phyloP scores from a whole-genome alignment of 2,329 filamentous ascomycete species.

The Blastomyces silverae region DNA sequence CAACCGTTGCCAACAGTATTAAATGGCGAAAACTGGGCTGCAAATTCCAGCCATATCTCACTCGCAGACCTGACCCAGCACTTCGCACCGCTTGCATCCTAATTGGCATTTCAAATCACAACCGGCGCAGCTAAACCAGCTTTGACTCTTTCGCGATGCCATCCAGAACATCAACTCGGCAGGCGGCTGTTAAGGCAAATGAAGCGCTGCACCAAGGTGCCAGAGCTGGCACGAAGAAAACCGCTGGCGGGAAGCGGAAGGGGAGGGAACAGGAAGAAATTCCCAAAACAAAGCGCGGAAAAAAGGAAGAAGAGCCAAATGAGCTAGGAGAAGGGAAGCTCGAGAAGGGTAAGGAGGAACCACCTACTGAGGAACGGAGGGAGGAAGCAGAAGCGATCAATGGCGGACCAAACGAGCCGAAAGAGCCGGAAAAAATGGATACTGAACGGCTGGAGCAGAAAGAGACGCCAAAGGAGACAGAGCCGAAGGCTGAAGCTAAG shows the following conservation, averaged over 20 bases:
- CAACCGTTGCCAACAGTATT: conserved; percentile 4
- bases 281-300: conserved; percentile 36
- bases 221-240: conserved; percentile 27
- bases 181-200: conserved; percentile 41
- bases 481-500: neutral
- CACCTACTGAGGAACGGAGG: conserved; percentile 18
- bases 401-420: conserved; percentile 22
- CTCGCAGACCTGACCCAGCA: neutral
- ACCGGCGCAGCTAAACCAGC: neutral
- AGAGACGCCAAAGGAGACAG: neutral
- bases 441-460: conserved; percentile 16
- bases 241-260: conserved; percentile 39
- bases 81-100: neutral
- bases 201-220: conserved; percentile 34
- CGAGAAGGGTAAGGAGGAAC: conserved; percentile 12
- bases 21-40: conserved; percentile 3
- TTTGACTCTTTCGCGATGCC: conserved; percentile 23
- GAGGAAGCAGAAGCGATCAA: conserved; percentile 22
- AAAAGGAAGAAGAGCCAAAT: conserved; percentile 22
- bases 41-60: neutral
- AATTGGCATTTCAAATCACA: neutral
- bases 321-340: conserved; percentile 4
- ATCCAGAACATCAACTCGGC: conserved; percentile 37
- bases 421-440: conserved; percentile 16
- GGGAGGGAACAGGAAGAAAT: conserved; percentile 24